Percentiles rank a stretch among this genome's conserved stretches.
These are phyloP conservation scores for Chenopodium berlandieri DNA, from an alignment of 148 eudicot genomes.

Conservation along the genomic window DNA sequence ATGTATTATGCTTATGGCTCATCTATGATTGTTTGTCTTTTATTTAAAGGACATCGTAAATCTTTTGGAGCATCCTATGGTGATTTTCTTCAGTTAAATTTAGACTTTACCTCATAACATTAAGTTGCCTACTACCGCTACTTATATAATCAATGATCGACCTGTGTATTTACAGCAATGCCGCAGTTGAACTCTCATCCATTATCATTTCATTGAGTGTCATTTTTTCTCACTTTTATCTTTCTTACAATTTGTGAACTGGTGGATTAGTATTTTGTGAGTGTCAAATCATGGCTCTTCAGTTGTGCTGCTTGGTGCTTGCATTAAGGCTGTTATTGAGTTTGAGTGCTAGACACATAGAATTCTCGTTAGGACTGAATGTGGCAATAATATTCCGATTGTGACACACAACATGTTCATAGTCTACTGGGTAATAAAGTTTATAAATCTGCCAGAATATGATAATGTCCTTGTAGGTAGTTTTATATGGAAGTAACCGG, in stretches of 20 bases:
- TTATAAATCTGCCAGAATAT: background rate
- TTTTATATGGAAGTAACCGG: too few species aligned
- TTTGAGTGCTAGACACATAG: background rate
- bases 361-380: background rate
- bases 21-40: background rate
- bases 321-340: background rate
- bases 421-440: background rate
- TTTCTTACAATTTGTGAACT: background rate
- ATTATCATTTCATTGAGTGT: background rate
- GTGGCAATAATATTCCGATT: background rate
- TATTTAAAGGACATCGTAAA: background rate
- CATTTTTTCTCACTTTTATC: background rate
- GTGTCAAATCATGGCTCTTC: background rate
- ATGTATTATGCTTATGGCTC: background rate
- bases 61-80: background rate
- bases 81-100: background rate
- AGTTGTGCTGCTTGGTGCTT: slow-evolving; percentile 4
- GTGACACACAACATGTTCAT: background rate
- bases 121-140: background rate
- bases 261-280: background rate
- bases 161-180: background rate
- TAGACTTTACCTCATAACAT: background rate
- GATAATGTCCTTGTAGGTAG: too few species aligned
- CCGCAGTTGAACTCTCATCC: background rate
- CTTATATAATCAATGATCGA: background rate